phyloP scores from a whole-genome alignment of 352 stramenopile species.

The Phytophthora europaea region DNA sequence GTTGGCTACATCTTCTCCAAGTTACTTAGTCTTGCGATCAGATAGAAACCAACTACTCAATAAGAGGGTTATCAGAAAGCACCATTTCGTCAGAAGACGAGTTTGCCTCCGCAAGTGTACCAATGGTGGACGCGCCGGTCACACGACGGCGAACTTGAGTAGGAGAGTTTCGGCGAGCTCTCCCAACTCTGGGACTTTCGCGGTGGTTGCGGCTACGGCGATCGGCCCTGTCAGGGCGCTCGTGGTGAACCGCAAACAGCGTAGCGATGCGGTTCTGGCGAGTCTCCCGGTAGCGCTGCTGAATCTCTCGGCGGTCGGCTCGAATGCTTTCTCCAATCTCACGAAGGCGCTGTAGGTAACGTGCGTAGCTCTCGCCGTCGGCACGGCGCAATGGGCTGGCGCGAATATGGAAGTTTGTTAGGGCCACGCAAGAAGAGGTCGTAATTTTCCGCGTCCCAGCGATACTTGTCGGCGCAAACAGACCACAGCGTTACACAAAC shows the following conservation, averaged over 20 bases:
- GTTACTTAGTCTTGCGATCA: too few relatives aligned
- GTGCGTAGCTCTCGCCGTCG: slow-evolving; percentile 24
- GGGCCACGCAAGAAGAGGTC: slow-evolving; percentile 29
- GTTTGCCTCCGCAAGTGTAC: too few relatives aligned
- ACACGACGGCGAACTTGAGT: too few relatives aligned
- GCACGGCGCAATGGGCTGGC: slow-evolving; percentile 18
- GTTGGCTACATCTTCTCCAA: too few relatives aligned
- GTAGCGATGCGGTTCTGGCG: background rate
- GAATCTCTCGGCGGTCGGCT: background rate
- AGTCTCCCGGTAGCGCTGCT: slow-evolving; percentile 6
- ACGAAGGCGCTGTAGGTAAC: slow-evolving; percentile 9
- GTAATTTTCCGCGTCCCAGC: slow-evolving; percentile 25
- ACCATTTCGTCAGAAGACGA: too few relatives aligned
- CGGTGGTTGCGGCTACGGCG: too few relatives aligned
- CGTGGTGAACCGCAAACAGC: slow-evolving; percentile 7
- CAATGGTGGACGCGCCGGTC: too few relatives aligned
- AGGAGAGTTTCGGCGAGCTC: too few relatives aligned
- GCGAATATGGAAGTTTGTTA: slow-evolving; percentile 34
- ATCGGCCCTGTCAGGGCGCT: background rate
- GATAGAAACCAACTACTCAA: too few relatives aligned
- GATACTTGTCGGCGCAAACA: slow-evolving; percentile 25
- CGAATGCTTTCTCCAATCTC: slow-evolving; percentile 8
- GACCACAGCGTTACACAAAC: slow-evolving; percentile 27
- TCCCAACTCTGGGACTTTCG: too few relatives aligned
- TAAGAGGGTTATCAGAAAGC: too few relatives aligned